Base-by-base conservation (phyloP, 2,329 filamentous ascomycete species). In the Xenosphaeropsis pyriputrescens region DNA sequence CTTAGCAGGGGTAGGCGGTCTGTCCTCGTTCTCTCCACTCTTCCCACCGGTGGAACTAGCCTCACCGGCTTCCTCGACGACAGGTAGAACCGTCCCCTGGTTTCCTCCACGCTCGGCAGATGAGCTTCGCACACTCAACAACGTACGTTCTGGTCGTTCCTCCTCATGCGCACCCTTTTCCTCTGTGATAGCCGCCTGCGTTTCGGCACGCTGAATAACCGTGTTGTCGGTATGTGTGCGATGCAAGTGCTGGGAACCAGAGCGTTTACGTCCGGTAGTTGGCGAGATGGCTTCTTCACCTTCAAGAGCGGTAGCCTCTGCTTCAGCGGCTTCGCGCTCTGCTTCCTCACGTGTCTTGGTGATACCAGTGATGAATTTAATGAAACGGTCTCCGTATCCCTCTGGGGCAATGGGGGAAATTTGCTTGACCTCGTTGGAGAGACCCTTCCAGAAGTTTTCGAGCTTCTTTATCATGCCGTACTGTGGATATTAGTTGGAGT, bases 361-460 rank as follows among this genome's bases (percentile, higher is more conserved):
- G 46, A 93, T 80, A 29, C 81, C 79, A 36, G 79, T 79, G 53
- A 98, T 88, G 57, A 98, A 98, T 47, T 83, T 81, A 55, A 93
- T 72, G 57, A 98, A 98, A 5, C 91, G 79, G 41, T 96, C 85
- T 18, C 91, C 91, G 51, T 98, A 98, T 40, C 85, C 72, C 43
- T 86, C 75, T 1, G 91, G 89, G 1, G 88, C 84, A 17, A 96
- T 79, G 2, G 91, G 86, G 0, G 89, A 96, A 43, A 98, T 96
- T 55, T 95, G 79, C 26, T 73, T 76, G 50, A 85, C 79, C 50
- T 91, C 83, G 50, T 77, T 73, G 2, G 80, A 85, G 41, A 96
- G 65, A 29, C 91, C 89, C 64, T 98, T 98, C 80, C 88, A 91
- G 61, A 96, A 91, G 60, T 96, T 80, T 59, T 98, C 91, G 43